Evolutionary conservation across 352 stramenopile genomes (phyloP).

Genomic region (Phytophthora citrophthora): DNA sequence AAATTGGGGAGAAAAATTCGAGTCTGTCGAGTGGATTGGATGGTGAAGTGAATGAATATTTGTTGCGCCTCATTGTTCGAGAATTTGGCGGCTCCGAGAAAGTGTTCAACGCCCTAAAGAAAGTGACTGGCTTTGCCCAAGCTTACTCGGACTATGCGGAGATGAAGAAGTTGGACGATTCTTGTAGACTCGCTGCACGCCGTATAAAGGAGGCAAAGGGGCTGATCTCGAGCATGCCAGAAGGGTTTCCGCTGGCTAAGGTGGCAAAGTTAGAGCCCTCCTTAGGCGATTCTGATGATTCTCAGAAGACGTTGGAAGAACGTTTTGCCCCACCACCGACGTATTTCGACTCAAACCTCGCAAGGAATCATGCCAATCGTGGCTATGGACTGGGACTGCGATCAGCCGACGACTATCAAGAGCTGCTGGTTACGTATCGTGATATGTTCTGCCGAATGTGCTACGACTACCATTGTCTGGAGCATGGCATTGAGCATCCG

Average conservation of each 20-base stretch:
- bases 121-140: slow-evolving; percentile 58
- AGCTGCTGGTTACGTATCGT: slow-evolving; percentile 88
- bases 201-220: slow-evolving; percentile 56
- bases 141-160: slow-evolving; percentile 71
- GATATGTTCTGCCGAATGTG: slow-evolving; percentile 93
- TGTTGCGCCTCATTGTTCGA: slow-evolving; percentile 66
- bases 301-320: slow-evolving; percentile 35
- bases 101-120: slow-evolving; percentile 73
- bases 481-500: slow-evolving; percentile 89
- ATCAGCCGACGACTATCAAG: slow-evolving; percentile 63
- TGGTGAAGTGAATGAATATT: slow-evolving; percentile 72
- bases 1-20: slow-evolving; percentile 44
- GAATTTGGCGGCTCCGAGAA: slow-evolving; percentile 57
- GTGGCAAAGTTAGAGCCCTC: slow-evolving; percentile 42
- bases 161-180: slow-evolving; percentile 73
- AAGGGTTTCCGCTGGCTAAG: slow-evolving; percentile 38
- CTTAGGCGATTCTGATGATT: slow-evolving; percentile 23
- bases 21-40: slow-evolving; percentile 58
- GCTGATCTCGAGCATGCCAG: slow-evolving; percentile 32
- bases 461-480: slow-evolving; percentile 93
- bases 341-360: slow-evolving; percentile 77
- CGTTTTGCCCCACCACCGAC: slow-evolving; percentile 56
- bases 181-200: slow-evolving; percentile 33
- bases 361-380: slow-evolving; percentile 38
- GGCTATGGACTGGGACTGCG: slow-evolving; percentile 54